Percentiles rank a stretch among this genome's conserved stretches.
phyloP scores from a whole-genome alignment of 2,329 filamentous ascomycete species.

The Fusarium illudens region DNA sequence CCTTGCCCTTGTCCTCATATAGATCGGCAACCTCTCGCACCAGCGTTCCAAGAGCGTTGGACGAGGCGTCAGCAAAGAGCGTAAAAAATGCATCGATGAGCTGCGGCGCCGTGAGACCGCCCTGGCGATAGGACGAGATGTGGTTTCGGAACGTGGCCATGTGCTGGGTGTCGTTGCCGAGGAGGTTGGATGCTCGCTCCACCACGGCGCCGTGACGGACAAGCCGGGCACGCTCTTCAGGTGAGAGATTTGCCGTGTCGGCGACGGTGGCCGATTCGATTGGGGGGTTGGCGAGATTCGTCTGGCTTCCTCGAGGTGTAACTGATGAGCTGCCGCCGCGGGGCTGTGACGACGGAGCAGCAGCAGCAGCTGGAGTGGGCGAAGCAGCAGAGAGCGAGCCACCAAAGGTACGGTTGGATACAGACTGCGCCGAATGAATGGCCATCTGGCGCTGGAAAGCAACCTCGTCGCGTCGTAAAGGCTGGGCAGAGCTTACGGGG shows the following conservation, averaged over 20 bases:
- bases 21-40: conserved; percentile 92
- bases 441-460: conserved; percentile 93
- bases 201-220: conserved; percentile 85
- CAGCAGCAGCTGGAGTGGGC: conserved; percentile 38
- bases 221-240: conserved; percentile 82
- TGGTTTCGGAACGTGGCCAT: conserved; percentile 79
- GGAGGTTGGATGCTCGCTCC: conserved; percentile 82
- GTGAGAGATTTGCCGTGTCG: conserved; percentile 64
- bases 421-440: conserved; percentile 85
- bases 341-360: conserved; percentile 37
- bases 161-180: conserved; percentile 80
- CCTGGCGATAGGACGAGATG: conserved; percentile 80
- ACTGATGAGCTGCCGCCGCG: conserved; percentile 34
- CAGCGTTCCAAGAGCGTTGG: conserved; percentile 84
- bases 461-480: conserved; percentile 83
- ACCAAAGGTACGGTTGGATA: conserved; percentile 82
- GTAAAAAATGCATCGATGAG: conserved; percentile 89
- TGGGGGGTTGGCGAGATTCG: conserved; percentile 45
- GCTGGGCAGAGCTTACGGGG: conserved; percentile 79
- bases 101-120: conserved; percentile 73
- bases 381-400: conserved; percentile 71
- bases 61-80: conserved; percentile 80
- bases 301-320: conserved; percentile 37
- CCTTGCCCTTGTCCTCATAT: conserved; percentile 83
- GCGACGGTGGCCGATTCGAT: conserved; percentile 62